phyloP scores from a whole-genome alignment of 345 rosid genomes.

The Eucalyptus cladocalyx region DNA sequence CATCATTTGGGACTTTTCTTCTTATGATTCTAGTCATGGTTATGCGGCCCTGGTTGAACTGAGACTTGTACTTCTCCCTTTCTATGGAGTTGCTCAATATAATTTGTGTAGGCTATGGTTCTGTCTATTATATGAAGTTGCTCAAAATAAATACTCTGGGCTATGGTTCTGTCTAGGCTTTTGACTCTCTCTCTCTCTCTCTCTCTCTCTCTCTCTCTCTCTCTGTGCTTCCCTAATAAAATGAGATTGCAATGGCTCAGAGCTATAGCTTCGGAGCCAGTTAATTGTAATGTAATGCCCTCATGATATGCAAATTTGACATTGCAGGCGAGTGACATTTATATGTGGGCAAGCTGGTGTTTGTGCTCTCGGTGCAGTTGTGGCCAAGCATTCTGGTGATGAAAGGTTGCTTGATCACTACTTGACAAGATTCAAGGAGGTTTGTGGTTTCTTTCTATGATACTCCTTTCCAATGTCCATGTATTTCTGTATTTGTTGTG shows the following conservation, averaged over 20 bases:
- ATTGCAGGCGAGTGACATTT: constrained; percentile 41
- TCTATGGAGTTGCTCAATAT: background rate
- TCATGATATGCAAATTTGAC: background rate
- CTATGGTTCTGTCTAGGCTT: background rate
- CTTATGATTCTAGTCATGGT: background rate
- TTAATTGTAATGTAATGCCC: background rate
- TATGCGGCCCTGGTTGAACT: background rate
- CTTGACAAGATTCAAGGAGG: constrained; percentile 40
- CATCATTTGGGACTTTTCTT: background rate
- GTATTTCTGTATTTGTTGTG: background rate
- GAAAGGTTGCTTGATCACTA: constrained; percentile 21
- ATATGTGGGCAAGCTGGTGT: constrained; percentile 69
- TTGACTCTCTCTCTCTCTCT: background rate
- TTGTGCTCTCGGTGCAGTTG: constrained; percentile 60
- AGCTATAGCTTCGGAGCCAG: background rate
- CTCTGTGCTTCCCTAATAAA: background rate
- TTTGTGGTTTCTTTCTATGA: background rate
- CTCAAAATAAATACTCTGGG: background rate
- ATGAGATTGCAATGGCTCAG: background rate
- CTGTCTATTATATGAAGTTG: background rate
- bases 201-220: too few species aligned
- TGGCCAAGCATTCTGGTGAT: constrained; percentile 49
- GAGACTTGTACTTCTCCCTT: background rate
- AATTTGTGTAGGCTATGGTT: background rate
- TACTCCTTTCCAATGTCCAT: background rate